Base-by-base conservation (phyloP, 768 basidiomycete genomes). In the Suillus variegatus region DNA sequence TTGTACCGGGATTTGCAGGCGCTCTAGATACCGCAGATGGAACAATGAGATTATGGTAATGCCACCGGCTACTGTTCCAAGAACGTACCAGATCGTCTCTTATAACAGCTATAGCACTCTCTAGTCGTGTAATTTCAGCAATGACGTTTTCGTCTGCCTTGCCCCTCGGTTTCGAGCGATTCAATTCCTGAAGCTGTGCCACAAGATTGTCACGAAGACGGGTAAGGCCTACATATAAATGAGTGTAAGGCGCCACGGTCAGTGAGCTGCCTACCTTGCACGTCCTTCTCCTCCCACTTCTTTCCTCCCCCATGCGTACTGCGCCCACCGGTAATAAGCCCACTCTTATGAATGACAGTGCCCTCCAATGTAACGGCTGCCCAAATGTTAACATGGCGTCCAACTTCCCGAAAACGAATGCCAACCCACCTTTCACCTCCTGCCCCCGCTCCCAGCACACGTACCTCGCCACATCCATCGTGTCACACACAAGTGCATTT, bases 261-360 rank as follows among this genome's bases (percentile, higher is more conserved):
- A 4, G 57, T 6, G 25, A 40, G n/a, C 52, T 46, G 70, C 78
- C 51, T 68, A 93, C 95, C 92, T 77, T 94, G 89, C 4, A 98
- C 85, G 70, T 97, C 95, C 71, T 91, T 92, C 75, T 99, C 97
- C 65, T 97, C 94, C 91, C 95, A 98, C 73, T 94, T 95, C 79
- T 93, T 92, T 47, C 84, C 85, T n/a, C 77, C 88, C 55, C 82
- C 84, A 67, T 90, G 89, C 0, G 90, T 85, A 70, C 94, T 93
- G 57, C 88, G 83, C 35, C 97, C 97, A 79, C 97, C 97, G 41
- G 97, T 99, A 74, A 99, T 99, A 56, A 97, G 80, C 66, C 97
- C 97, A 69, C 94, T 95, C 81, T 96, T 96, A 77, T 99, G 97
- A 56, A 99, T 98, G 66, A 99, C 82, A 3, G 96, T 99, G 1